Base-by-base conservation (phyloP, 2,329 filamentous ascomycete genomes). In the Calonectria hawksworthii region DNA sequence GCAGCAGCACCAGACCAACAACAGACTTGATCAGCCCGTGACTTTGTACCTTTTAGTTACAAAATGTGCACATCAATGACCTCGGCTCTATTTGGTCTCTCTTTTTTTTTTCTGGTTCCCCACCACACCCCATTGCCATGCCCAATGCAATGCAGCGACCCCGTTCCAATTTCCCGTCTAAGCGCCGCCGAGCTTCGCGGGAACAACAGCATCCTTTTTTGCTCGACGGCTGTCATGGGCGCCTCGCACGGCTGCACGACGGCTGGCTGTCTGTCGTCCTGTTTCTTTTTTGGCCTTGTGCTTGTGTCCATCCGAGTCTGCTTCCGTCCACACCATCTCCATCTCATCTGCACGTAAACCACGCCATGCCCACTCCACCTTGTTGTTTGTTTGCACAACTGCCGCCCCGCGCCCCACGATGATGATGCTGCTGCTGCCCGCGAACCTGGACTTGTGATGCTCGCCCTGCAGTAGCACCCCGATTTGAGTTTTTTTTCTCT, bases 261-360 rank as follows among this genome's bases (percentile, higher is more conserved):
- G 80, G 74, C 79, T 81, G 80, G 80, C 74, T 80, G 70, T 80
- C 79, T n/a, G 41, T 32, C 74, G n/a, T n/a, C 70, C 70, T 74
- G 70, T 70, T 59, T 65, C 51, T 23, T n/a, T 59, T 30, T n/a
- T n/a, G n/a, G n/a, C 44, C 44, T 47, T 11, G 30, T 73, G 61
- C 41, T 21, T 61, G 54, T 54, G 67, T 59, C 65, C 44, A n/a
- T 67, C 56, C n/a, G n/a, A n/a, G 32, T 65, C 67, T 34, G 59
- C 28, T 14, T 28, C 11, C 30, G 26, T 16, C 63, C 47, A 70
- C 59, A 68, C 59, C 51, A 41, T 30, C 64, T 16, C 63, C 47
- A 70, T 52, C 65, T 52, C 51, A 41, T 30, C 64, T 26, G 56
- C 67, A 56, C 64, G 44, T 26, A 30, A 51, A 61, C 36, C 70